Evolutionary conservation across 441 rosid species (phyloP).

Genomic region (Kokia cookei): DNA sequence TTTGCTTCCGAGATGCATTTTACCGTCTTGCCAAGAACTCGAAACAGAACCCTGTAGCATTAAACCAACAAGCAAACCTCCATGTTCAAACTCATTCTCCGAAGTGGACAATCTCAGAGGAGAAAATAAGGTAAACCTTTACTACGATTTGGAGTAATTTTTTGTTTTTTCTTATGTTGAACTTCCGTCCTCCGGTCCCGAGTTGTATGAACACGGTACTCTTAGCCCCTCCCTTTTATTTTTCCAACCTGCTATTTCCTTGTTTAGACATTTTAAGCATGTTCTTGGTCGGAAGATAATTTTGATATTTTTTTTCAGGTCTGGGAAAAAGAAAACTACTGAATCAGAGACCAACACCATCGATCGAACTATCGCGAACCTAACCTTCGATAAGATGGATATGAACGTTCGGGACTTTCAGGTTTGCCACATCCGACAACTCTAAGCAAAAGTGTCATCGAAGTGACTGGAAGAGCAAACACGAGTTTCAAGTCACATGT

Average conservation of each 20-base stretch:
- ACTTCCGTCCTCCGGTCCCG: not conserved
- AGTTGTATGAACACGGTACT: not conserved
- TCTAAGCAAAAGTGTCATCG: conserved; percentile 5
- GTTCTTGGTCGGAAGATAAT: not conserved
- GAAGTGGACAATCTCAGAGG: conserved; percentile 13
- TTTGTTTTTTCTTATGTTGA: not conserved
- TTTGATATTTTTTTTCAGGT: conserved; percentile 23
- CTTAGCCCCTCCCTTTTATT: not conserved
- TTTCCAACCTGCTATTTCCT: too few relatives aligned
- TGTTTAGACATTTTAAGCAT: not conserved
- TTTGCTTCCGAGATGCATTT: conserved; percentile 79
- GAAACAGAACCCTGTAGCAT: conserved; percentile 11
- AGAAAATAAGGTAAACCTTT: conserved; percentile 23
- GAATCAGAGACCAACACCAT: conserved; percentile 71
- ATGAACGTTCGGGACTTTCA: conserved; percentile 28
- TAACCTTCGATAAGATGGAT: conserved; percentile 65
- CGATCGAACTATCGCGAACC: conserved; percentile 75
- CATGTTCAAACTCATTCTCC: conserved; percentile 1
- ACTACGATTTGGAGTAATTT: not conserved
- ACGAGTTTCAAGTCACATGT: not conserved
- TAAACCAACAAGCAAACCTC: conserved; percentile 3
- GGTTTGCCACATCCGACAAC: not conserved
- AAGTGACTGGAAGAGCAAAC: not conserved
- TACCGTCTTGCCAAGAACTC: conserved; percentile 83
- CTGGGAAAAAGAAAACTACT: conserved; percentile 21